Evolutionary conservation across 2,329 filamentous ascomycete genomes (phyloP), one percentile per base, ranked within the genome.

Genomic region (Trichoderma hamatum): DNA sequence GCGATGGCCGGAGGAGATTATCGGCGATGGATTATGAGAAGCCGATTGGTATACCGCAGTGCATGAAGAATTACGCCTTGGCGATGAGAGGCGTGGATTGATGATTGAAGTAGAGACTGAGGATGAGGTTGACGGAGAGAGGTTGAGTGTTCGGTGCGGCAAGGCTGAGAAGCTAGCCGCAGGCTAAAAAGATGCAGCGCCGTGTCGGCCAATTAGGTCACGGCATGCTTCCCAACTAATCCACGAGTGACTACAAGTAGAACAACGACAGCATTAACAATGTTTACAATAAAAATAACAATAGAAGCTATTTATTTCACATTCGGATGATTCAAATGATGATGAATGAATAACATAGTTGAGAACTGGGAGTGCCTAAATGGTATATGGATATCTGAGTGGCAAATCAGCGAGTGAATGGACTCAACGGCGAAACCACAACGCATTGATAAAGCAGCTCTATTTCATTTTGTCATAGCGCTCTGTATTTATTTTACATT

Each of bases 141-240:
- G 43, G 61, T 65, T 30, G 64, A 59, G 56, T 26, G 26, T 32
- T 28, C 49, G 19, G 21, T 56, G 60, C 46, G 55, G 56, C 67
- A 69, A 69, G 67, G 67, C 67, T 69, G 67, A 65, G 67, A 63
- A 60, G 61, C 67, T 69, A 69, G 64, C 64, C 26, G 52, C 36
- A 28, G 36, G 58, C 34, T 54, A 28, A 55, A 32, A 62, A 67
- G 54, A 39, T 67, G 54, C 54, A 59, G 54, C 3, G 54, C 14
- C 58, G 66, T 55, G 61, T 65, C 39, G 46, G 32, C 67, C 67
- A 69, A 69, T 69, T 1, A 66, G 46, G 30, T 14, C 14, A 6
- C 61, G 49, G 36, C 16, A 28, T 11, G 32, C 5, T 34, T 19
- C 32, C 30, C 30, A 19, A 36, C 62, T n/a, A 24, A 39, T 21